Evolutionary conservation across 2,329 filamentous ascomycete species (phyloP).

Genomic region (Trichoderma harzianum): DNA sequence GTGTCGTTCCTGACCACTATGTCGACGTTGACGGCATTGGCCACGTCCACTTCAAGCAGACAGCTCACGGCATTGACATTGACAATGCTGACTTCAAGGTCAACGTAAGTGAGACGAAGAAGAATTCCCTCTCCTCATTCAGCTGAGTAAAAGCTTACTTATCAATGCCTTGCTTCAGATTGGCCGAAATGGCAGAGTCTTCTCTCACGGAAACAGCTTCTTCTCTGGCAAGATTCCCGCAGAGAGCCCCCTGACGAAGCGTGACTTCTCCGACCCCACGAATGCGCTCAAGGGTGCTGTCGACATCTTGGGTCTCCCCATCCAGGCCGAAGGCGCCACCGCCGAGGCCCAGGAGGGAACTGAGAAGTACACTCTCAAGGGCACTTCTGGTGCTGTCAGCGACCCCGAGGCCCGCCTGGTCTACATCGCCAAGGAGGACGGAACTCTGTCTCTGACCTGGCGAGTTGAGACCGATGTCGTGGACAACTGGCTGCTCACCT

Average conservation of each 20-base stretch:
- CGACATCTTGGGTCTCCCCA: conserved; percentile 32
- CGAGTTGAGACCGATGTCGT: conserved; percentile 55
- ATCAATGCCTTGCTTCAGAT: conserved; percentile 33
- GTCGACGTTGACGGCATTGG: conserved; percentile 52
- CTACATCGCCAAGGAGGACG: conserved; percentile 50
- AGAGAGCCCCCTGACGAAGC: conserved; percentile 36
- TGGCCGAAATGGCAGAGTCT: conserved; percentile 50
- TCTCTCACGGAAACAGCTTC: conserved; percentile 54
- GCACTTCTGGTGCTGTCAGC: conserved; percentile 45
- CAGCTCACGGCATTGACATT: conserved; percentile 54
- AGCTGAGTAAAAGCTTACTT: background rate
- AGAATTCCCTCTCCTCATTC: accelerated
- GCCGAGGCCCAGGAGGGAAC: conserved; percentile 25
- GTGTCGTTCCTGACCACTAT: conserved; percentile 51
- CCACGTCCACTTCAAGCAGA: conserved; percentile 60
- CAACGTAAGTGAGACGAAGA: conserved; percentile 43
- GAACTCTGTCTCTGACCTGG: conserved; percentile 50
- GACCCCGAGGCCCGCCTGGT: conserved; percentile 55
- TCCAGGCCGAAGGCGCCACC: conserved; percentile 28
- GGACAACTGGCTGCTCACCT: conserved; percentile 58
- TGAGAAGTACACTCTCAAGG: conserved; percentile 41
- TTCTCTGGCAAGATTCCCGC: conserved; percentile 43
- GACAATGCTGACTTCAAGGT: conserved; percentile 61
- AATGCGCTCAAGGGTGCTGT: conserved; percentile 42
- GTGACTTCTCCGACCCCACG: conserved; percentile 41